These are phyloP conservation scores for Herpetomonas samuelpessoai DNA, from an alignment of 208 protist genomes.

Conservation along the genomic window DNA sequence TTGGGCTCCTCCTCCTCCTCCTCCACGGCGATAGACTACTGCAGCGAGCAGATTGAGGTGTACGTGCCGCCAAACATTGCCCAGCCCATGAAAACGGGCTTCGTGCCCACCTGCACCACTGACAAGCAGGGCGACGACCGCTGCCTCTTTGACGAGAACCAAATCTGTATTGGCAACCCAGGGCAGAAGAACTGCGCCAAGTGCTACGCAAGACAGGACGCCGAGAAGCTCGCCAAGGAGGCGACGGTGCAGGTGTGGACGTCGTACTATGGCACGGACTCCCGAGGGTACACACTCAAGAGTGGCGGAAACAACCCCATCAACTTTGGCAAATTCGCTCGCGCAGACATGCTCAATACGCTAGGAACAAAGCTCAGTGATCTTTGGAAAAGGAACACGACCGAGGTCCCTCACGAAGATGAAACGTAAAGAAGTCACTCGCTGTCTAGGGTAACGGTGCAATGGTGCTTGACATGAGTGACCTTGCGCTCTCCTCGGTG, in stretches of 20 bases:
- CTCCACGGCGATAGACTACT: constrained; percentile 16
- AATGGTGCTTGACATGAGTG: no score
- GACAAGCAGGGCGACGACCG: constrained; percentile 26
- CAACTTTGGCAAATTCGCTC: constrained; percentile 46
- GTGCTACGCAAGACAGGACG: constrained; percentile 34
- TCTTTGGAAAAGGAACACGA: no score
- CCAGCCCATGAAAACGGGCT: constrained; percentile 69
- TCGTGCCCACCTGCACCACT: constrained; percentile 61
- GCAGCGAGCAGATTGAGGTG: constrained; percentile 16
- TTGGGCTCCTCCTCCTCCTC: background rate
- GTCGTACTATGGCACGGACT: constrained; percentile 83
- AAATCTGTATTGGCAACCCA: constrained; percentile 57
- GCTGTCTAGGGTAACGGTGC: no score
- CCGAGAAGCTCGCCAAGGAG: constrained; percentile 14
- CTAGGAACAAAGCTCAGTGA: constrained; percentile 22
- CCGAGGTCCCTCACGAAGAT: no score
- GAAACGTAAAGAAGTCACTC: no score
- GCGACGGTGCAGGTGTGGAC: constrained; percentile 46
- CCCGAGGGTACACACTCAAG: constrained; percentile 26
- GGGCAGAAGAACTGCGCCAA: constrained; percentile 76
- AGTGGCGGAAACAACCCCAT: constrained; percentile 77
- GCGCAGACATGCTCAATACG: constrained; percentile 19
- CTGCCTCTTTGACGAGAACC: constrained; percentile 39
- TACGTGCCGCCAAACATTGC: constrained; percentile 11
- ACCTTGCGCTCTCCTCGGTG: no score